Evolutionary conservation across 441 rosid species (phyloP).

Genomic region (Erysimum pusillum): DNA sequence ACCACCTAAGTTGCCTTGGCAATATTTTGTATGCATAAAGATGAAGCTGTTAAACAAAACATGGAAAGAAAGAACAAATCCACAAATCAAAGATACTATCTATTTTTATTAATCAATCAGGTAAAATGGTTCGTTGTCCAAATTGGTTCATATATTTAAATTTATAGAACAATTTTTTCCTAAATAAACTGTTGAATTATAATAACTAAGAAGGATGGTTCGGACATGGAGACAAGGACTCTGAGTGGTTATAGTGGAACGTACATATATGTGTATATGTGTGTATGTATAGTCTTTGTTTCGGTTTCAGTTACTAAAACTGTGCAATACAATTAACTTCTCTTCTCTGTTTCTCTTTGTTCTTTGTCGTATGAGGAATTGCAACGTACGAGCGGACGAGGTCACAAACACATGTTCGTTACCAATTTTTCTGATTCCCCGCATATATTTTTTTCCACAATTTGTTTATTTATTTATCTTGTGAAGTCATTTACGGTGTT

Average conservation of each 20-base stretch:
- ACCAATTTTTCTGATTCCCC: conserved; percentile 37
- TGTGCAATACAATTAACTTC: conserved; percentile 44
- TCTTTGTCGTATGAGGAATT: conserved; percentile 39
- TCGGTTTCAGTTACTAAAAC: conserved; percentile 41
- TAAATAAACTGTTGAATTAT: conserved; percentile 27
- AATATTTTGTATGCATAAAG: conserved; percentile 31
- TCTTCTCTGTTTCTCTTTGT: conserved; percentile 40
- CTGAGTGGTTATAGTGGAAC: conserved; percentile 38
- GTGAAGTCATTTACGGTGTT: conserved; percentile 5
- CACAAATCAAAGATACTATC: conserved; percentile 19
- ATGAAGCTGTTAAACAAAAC: conserved; percentile 10
- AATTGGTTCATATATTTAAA: background rate
- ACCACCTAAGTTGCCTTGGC: conserved; percentile 42
- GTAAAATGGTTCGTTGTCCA: conserved; percentile 6
- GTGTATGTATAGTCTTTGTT: conserved; percentile 35
- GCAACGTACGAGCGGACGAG: conserved; percentile 46
- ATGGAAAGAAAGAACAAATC: too few relatives aligned
- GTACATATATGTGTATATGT: background rate
- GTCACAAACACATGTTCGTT: conserved; percentile 46
- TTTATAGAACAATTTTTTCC: background rate
- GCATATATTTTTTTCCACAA: background rate
- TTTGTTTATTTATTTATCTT: conserved; percentile 17
- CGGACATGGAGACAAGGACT: conserved; percentile 32
- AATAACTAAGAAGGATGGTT: conserved; percentile 15
- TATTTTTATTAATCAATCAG: conserved; percentile 8